Evolutionary conservation across 306 rosid species (phyloP).

Genomic region (Citrullus colocynthis): DNA sequence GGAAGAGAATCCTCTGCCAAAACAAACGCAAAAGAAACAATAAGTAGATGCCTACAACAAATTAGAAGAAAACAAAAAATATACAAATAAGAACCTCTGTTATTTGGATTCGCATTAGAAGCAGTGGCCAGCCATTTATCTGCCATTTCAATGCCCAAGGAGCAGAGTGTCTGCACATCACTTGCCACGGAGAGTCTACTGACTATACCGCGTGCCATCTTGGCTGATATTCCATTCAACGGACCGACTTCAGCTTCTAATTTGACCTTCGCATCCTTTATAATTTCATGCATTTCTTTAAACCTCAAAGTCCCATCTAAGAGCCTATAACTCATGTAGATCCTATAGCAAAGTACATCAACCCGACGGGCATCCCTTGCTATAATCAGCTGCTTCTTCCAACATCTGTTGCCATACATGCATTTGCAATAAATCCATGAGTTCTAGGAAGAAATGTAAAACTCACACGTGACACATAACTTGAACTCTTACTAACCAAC

Average conservation of each 20-base stretch:
- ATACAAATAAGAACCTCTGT: slow-evolving; percentile 47
- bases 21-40: slow-evolving; percentile 4
- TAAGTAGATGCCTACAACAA: slow-evolving; percentile 10
- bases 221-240: slow-evolving; percentile 75
- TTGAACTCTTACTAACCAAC: background rate
- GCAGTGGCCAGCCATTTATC: slow-evolving; percentile 62
- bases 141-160: slow-evolving; percentile 78
- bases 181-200: slow-evolving; percentile 89
- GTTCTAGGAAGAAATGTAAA: background rate
- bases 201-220: slow-evolving; percentile 94
- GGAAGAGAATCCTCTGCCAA: slow-evolving; percentile 91
- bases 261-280: slow-evolving; percentile 76
- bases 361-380: slow-evolving; percentile 98
- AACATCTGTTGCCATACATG: slow-evolving; percentile 42
- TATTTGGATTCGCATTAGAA: slow-evolving; percentile 42
- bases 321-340: slow-evolving; percentile 88
- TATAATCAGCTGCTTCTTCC: slow-evolving; percentile 88
- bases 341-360: slow-evolving; percentile 77
- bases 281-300: slow-evolving; percentile 67
- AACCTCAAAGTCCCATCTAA: slow-evolving; percentile 70
- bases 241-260: slow-evolving; percentile 89
- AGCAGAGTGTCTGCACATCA: slow-evolving; percentile 79
- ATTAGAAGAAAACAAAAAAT: slow-evolving; percentile 7
- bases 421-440: slow-evolving; percentile 16
- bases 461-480: background rate